These are phyloP conservation scores for Hamigera avellanea DNA, from an alignment of 495 filamentous ascomycete species.

Conservation along the genomic window DNA sequence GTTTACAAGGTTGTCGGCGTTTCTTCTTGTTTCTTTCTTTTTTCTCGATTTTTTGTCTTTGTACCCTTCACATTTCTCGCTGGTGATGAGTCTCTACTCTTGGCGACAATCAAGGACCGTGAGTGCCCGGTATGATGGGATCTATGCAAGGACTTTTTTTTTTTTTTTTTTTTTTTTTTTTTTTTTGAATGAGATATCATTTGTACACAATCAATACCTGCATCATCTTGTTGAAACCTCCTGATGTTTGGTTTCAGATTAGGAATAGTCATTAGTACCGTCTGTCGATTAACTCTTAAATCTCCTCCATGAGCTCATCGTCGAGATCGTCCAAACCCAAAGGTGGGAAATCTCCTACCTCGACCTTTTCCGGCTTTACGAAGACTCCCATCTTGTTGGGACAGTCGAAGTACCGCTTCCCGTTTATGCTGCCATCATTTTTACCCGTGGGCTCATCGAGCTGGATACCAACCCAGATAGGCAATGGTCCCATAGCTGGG, in stretches of 20 bases:
- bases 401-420: constrained; percentile 64
- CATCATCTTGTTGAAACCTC: background rate
- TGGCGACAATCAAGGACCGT: no score
- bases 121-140: no score
- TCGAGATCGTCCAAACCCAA: constrained; percentile 45
- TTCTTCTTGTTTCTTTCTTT: constrained; percentile 10
- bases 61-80: background rate
- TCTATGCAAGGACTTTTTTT: background rate
- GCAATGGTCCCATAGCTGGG: constrained; percentile 24
- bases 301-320: constrained; percentile 84
- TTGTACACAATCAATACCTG: background rate
- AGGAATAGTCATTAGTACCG: no score
- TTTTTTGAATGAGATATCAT: constrained; percentile 4
- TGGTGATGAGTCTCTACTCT: no score
- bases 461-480: constrained; percentile 76
- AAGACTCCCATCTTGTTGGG: constrained; percentile 69
- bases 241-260: background rate
- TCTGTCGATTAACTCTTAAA: constrained; percentile 37
- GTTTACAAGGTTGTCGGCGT: constrained; percentile 11
- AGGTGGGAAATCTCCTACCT: constrained; percentile 76
- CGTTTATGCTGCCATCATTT: constrained; percentile 79
- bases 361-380: constrained; percentile 79
- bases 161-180: background rate
- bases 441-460: constrained; percentile 82
- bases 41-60: constrained; percentile 4